Conservation (phyloP, 768 basidiomycete genomes). For the Mycena filopes region DNA sequence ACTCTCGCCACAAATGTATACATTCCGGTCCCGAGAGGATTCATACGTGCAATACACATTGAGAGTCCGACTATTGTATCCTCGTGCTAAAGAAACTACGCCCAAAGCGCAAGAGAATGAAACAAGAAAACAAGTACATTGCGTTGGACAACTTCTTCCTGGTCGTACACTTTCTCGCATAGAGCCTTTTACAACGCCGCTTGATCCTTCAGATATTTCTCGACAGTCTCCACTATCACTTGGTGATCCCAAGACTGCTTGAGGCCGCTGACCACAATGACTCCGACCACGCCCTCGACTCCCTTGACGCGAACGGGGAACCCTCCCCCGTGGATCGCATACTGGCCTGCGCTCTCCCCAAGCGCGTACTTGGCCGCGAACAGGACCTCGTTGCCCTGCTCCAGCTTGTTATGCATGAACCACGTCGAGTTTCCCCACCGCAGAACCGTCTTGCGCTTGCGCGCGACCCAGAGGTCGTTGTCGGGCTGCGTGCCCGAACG, state of each 20-base stretch:
- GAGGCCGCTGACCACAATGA: slow-evolving; percentile 48
- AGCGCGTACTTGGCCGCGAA: slow-evolving; percentile 37
- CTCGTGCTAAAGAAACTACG: too few species aligned
- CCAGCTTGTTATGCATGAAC: slow-evolving; percentile 36
- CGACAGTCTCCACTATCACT: slow-evolving; percentile 42
- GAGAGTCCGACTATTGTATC: too few species aligned
- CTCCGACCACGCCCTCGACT: slow-evolving; percentile 47
- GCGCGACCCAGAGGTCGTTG: slow-evolving; percentile 46
- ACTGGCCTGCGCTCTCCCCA: slow-evolving; percentile 39
- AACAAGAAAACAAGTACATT: too few species aligned
- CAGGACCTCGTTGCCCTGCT: slow-evolving; percentile 12
- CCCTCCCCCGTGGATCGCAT: slow-evolving; percentile 45
- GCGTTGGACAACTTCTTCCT: too few species aligned
- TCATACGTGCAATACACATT: too few species aligned
- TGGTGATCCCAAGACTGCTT: slow-evolving; percentile 43
- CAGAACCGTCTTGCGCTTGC: slow-evolving; percentile 44
- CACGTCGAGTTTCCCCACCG: slow-evolving; percentile 43
- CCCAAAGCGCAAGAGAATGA: too few species aligned
- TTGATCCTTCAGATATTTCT: slow-evolving; percentile 37
- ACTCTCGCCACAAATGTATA: too few species aligned
- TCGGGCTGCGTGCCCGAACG: slow-evolving; percentile 42
- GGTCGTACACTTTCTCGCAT: neutral
- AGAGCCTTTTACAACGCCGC: slow-evolving; percentile 1
- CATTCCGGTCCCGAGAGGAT: too few species aligned
- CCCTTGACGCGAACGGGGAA: slow-evolving; percentile 46